Evolutionary conservation across 331 rosid genomes (phyloP).

Genomic region (Saraca asoca): DNA sequence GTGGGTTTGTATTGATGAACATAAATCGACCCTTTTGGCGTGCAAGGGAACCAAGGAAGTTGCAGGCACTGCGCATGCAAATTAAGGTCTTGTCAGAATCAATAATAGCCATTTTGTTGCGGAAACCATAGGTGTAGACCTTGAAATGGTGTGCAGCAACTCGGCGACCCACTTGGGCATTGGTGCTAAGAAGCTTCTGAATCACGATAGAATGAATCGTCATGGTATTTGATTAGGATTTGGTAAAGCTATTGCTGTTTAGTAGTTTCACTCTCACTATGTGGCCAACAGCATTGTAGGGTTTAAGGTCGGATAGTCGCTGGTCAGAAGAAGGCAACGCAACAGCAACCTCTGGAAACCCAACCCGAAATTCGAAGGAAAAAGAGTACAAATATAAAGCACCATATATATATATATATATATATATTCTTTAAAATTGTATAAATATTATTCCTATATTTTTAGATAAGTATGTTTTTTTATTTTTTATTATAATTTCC

Average conservation of each 20-base stretch:
- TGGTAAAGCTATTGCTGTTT: background rate
- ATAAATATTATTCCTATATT: too few relatives aligned
- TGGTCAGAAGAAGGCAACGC: background rate
- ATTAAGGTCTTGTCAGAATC: conserved; percentile 81
- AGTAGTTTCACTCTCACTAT: background rate
- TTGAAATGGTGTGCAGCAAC: conserved; percentile 69
- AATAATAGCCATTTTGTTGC: conserved; percentile 66
- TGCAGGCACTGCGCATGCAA: conserved; percentile 71
- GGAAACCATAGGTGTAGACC: conserved; percentile 65
- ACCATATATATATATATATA: too few relatives aligned
- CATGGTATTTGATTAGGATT: conserved; percentile 35
- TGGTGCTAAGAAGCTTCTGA: conserved; percentile 85
- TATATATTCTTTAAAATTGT: too few relatives aligned
- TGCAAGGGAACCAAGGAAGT: conserved; percentile 68
- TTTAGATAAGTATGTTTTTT: too few relatives aligned
- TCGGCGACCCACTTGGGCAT: conserved; percentile 68
- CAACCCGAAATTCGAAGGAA: too few relatives aligned
- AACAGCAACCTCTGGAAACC: too few relatives aligned
- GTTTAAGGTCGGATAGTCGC: background rate
- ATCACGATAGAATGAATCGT: conserved; percentile 73
- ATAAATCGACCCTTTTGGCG: conserved; percentile 69
- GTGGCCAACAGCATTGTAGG: background rate
- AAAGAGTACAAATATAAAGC: too few relatives aligned
- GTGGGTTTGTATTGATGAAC: conserved; percentile 85
- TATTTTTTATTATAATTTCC: too few relatives aligned